Base-by-base conservation (phyloP, 331 rosid genomes). In the Dryas integrifolia region DNA sequence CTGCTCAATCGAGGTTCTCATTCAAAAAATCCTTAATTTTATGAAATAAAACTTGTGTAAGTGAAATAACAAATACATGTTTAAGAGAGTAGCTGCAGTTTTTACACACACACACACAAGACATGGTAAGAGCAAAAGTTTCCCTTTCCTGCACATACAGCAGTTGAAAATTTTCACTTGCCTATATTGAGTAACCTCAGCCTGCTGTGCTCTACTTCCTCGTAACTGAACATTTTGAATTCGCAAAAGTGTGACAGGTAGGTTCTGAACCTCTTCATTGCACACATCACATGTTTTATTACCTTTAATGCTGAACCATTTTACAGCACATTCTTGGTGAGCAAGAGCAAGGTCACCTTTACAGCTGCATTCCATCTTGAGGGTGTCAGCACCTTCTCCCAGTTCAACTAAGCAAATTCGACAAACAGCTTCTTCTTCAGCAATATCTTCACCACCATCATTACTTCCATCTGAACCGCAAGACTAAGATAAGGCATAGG, bases 321-420 rank as follows among this genome's bases (percentile, higher is more conserved):
- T 89, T 38, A 89, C 63, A 57, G 86, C 91, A 65, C 96, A 92
- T 66, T 85, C 89, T 81, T 79, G 86, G 80, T 92, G 98, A 6
- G 94, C 96, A 70, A 92, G 76, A 50, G 98, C 94, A 79, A 92
- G 96, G 78, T 89, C 98, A 13, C 98, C 98, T 85, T 82, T 92
- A 80, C 98, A 92, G 78, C 89, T 86, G 68, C 98, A 92, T 73
- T 88, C 98, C 89, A 92, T 72, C 85, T 88, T 89, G 26, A 92
- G 84, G 35, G 94, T 88, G 58, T 88, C 87, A 35, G 80, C 79
- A 39, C 85, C 91, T 77, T 85, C 93, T 44, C 89, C 90, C 6
- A 92, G 80, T 72, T 92, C 98, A 48, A 86, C 76, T 69, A 85
- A 79, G 80, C 96, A 89, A 78, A 92, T 89, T 84, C 98, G 86